phyloP scores from a whole-genome alignment of 129 eudicot species.

The Lonicera japonica region DNA sequence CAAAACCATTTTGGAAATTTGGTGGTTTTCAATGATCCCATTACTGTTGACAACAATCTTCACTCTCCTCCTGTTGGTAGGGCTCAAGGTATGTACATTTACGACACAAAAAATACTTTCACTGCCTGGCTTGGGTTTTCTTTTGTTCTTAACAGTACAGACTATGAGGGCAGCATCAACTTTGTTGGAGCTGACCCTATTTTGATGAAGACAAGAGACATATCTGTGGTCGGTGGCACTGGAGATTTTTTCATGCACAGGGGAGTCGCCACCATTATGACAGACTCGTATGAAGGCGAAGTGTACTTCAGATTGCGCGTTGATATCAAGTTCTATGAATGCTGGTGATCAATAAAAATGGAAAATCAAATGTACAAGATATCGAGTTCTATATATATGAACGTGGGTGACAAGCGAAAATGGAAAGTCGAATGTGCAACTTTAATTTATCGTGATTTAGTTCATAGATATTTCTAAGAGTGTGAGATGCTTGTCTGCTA shows the following conservation, averaged over 20 bases:
- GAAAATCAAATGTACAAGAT: no score
- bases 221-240: slow-evolving; percentile 70
- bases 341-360: slow-evolving; percentile 34
- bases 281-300: slow-evolving; percentile 50
- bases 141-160: slow-evolving; percentile 44
- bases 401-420: slow-evolving; percentile 22
- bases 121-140: slow-evolving; percentile 62
- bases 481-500: no score
- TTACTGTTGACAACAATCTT: slow-evolving; percentile 59
- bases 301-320: slow-evolving; percentile 69
- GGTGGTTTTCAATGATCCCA: slow-evolving; percentile 64
- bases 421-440: no score
- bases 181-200: slow-evolving; percentile 55
- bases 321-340: slow-evolving; percentile 66
- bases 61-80: slow-evolving; percentile 53
- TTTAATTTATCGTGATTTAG: no score
- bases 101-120: slow-evolving; percentile 38
- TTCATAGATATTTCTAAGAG: no score
- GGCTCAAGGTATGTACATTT: slow-evolving; percentile 57
- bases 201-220: slow-evolving; percentile 52
- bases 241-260: slow-evolving; percentile 80
- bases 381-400: no score
- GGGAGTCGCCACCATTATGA: slow-evolving; percentile 63
- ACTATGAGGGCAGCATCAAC: slow-evolving; percentile 43
- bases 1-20: slow-evolving; percentile 40